These are phyloP conservation scores for Trichopus zeylanicus DNA, from an alignment of 116 monocot genomes.

Conservation along the genomic window DNA sequence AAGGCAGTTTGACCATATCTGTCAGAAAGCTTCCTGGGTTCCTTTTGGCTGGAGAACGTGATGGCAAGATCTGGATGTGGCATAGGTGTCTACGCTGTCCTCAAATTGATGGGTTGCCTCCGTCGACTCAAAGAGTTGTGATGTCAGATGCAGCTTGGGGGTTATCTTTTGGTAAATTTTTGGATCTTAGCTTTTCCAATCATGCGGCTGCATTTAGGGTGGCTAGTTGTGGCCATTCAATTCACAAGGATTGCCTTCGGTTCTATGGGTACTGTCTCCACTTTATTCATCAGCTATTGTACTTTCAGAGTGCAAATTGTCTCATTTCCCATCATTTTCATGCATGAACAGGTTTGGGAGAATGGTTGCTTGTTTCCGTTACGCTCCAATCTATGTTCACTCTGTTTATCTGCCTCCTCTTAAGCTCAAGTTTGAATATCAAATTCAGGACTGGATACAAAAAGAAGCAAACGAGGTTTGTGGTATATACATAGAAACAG, in stretches of 20 bases:
- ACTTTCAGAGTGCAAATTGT: slow-evolving; percentile 14
- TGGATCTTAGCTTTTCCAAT: slow-evolving; percentile 98
- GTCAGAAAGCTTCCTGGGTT: slow-evolving; percentile 64
- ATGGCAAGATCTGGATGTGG: slow-evolving; percentile 99
- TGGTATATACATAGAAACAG: slow-evolving; percentile 10
- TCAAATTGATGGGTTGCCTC: slow-evolving; percentile 62
- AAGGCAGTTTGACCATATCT: slow-evolving; percentile 89
- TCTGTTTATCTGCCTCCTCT: slow-evolving; percentile 79
- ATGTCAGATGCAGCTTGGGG: slow-evolving; percentile 99
- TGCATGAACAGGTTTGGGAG: slow-evolving; percentile 60
- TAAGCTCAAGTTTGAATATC: slow-evolving; percentile 59
- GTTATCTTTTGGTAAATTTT: slow-evolving; percentile 92
- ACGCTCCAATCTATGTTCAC: slow-evolving; percentile 74
- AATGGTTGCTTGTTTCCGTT: slow-evolving; percentile 96
- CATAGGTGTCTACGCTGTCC: slow-evolving; percentile 76
- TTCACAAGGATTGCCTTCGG: slow-evolving; percentile 93
- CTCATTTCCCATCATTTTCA: slow-evolving; percentile 2
- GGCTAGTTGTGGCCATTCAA: slow-evolving; percentile 92
- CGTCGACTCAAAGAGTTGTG: slow-evolving; percentile 70
- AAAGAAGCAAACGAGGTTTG: slow-evolving; percentile 80
- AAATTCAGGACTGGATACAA: slow-evolving; percentile 70
- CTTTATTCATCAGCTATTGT: background rate
- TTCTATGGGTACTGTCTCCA: slow-evolving; percentile 74
- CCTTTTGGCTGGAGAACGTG: slow-evolving; percentile 52
- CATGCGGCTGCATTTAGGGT: slow-evolving; percentile 93